Evolutionary conservation across 768 basidiomycete genomes (phyloP), one percentile per base, ranked within the genome.

Genomic region (Filobasidium wieringae): DNA sequence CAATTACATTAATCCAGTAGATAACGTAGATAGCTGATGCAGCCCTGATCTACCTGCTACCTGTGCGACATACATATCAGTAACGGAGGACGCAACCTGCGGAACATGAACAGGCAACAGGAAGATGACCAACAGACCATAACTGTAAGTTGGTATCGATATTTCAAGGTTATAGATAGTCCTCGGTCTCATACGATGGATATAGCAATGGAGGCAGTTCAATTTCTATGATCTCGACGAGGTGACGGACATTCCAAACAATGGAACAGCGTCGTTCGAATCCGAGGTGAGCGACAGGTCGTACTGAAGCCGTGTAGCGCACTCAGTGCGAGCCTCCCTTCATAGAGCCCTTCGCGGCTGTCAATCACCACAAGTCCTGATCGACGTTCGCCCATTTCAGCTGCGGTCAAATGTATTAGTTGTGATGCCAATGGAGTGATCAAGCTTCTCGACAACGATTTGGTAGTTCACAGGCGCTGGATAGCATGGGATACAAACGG

Each of bases 161-260:
- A n/a, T n/a, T n/a, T n/a, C n/a, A n/a, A n/a, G n/a, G n/a, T n/a
- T n/a, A n/a, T n/a, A n/a, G n/a, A n/a, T n/a, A n/a, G n/a, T n/a
- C n/a, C n/a, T n/a, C n/a, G n/a, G n/a, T n/a, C n/a, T n/a, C n/a
- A n/a, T n/a, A n/a, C n/a, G n/a, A n/a, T n/a, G n/a, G n/a, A n/a
- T n/a, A n/a, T n/a, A 47, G 26, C 71, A 92, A 87, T 88, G 86
- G 82, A 80, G 86, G 51, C 87, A 90, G 68, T 93, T 93, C 76
- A 78, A 83, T 2, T 95, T 95, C 81, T 96, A 95, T 68, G 84
- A 90, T 63, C 77, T 79, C 12, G 79, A 81, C 4, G 80, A 82
- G 11, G 82, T 91, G 61, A 88, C 83, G 70, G 88, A 89, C 66
- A 77, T 79, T 2, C 82, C 91, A 65, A 86, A 93, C 68, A 76